Percentiles rank a stretch among this genome's conserved stretches.
These are phyloP conservation scores for Metschnikowia amazonensis DNA, from an alignment of 805 yeast species.

Conservation along the genomic window DNA sequence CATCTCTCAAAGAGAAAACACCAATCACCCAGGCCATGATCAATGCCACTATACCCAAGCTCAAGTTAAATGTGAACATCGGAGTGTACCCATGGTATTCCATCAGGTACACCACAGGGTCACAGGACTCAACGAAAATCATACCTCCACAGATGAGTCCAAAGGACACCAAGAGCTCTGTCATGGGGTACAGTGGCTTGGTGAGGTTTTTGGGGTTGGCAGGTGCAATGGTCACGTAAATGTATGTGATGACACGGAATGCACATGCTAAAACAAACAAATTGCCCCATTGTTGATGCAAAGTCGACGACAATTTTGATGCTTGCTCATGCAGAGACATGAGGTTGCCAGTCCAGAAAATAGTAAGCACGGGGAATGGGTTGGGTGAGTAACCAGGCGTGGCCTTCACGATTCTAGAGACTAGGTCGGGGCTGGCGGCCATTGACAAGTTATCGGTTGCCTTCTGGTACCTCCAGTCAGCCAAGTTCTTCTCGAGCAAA, in stretches of 20 bases:
- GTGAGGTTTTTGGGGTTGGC: constrained; percentile 23
- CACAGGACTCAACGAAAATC: constrained; percentile 88
- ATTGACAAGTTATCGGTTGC: constrained; percentile 23
- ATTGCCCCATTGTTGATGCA: constrained; percentile 93
- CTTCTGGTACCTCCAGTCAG: constrained; percentile 54
- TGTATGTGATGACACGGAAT: constrained; percentile 64
- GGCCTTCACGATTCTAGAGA: constrained; percentile 24
- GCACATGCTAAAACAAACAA: constrained; percentile 78
- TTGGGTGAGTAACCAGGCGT: constrained; percentile 84
- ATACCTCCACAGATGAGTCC: constrained; percentile 83
- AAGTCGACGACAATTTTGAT: constrained; percentile 65
- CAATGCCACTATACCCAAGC: constrained; percentile 73
- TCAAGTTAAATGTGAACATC: constrained; percentile 88
- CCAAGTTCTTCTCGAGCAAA: constrained; percentile 64
- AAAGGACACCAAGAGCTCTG: constrained; percentile 79
- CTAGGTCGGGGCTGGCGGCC: constrained; percentile 9
- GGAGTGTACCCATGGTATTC: constrained; percentile 78
- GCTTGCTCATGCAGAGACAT: constrained; percentile 96
- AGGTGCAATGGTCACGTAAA: constrained; percentile 44
- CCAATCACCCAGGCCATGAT: constrained; percentile 87
- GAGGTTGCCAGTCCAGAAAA: constrained; percentile 92
- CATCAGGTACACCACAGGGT: constrained; percentile 76
- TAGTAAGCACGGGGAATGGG: constrained; percentile 90
- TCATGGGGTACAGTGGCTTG: constrained; percentile 61
- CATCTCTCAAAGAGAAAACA: constrained; percentile 57